Base-by-base conservation (phyloP, 306 rosid species). In the Sesbania bispinosa region DNA sequence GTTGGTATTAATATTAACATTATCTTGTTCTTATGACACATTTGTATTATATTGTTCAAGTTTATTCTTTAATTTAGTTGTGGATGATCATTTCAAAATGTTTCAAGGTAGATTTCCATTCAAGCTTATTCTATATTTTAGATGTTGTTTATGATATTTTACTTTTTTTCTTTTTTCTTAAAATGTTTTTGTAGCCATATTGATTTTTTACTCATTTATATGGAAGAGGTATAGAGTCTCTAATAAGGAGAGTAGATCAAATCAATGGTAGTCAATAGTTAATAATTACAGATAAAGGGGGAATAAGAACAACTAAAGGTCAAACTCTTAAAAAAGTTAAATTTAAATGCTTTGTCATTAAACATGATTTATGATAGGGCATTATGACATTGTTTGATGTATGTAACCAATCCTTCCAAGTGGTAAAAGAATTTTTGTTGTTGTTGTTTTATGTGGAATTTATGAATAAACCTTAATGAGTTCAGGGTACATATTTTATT, bases 41-140 rank as follows among this genome's bases (percentile, higher is more conserved):
- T 71, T 19, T 41, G 38, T 38, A 46, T 36, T 39, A 10, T 67
- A 26, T 29, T 15, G 45, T 60, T 51, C 24, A 20, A 33, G 54
- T 42, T 78, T 51, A 46, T 50, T 80, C 66, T 39, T 68, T 67
- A 71, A 24, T 64, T 63, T 57, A 60, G 16, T 45, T 55, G 11
- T 11, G 43, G 69, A 26, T 74, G 27, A 38, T 68, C 42, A 73
- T 53, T 68, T 47, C 77, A 24, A 29, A 41, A 62, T 29, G 38
- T 62, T 78, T 42, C 50, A 55, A 10, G 36, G 10, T 62, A 3
- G 42, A 21, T 77, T 68, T 42, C 21, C 39, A 29, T 60, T 61
- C 46, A 27, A 43, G 53, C 35, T 48, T 15, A 13, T 52, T 77
- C 20, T 23, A 16, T 59, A 27, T 29, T 33, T n/a, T 21, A 43